Evolutionary conservation across 2,329 filamentous ascomycete species (phyloP), one percentile per base, ranked within the genome.

Genomic region (Proliferodiscus dingleyae): DNA sequence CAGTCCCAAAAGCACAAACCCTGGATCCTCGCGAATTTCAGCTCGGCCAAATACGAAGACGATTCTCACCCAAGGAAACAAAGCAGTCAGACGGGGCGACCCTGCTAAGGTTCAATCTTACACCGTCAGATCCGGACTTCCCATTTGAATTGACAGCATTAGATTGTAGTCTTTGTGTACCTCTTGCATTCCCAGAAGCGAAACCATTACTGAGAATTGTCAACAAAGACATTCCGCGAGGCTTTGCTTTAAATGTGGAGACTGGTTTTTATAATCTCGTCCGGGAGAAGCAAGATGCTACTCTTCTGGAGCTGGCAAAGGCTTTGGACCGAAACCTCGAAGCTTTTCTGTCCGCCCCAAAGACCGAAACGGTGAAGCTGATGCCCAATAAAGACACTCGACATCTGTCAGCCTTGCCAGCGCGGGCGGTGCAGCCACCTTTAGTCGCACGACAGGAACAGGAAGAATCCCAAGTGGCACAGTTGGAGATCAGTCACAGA

Each of bases 41-140:
- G 63, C 66, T 91, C 41, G 77, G 77, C 50, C 87, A 93, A 68
- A 68, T 91, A 50, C 74, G 79, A 57, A 78, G 79, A 52, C 77
- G 87, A 26, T 91, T 80, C 64, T 66, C 66, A 43, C 74, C 76
- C 10, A 63, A 66, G 38, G 72, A 77, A 52, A 61, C 65, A 24
- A 53, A 41, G 38, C 55, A 56, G 18, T 26, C 19, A 40, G 41
- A 49, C 33, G 53, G 54, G 39, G 43, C 44, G 15, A 79, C 77
- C 0, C 72, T 76, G 13, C 65, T 90, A 30, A 66, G 71, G 8
- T 87, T 91, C 64, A 78, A 72, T 41, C 67, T 93, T 50, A 68
- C 67, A 10, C 87, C 87, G 4, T 89, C 87, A 5, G 87, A 93
- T 61, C 87, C 87, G 0, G 87, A 93, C 60, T 91, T 93, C 58